Base-by-base conservation (phyloP, 192 early-diverging fungal genomes). In the Chytriomyces sp. region DNA sequence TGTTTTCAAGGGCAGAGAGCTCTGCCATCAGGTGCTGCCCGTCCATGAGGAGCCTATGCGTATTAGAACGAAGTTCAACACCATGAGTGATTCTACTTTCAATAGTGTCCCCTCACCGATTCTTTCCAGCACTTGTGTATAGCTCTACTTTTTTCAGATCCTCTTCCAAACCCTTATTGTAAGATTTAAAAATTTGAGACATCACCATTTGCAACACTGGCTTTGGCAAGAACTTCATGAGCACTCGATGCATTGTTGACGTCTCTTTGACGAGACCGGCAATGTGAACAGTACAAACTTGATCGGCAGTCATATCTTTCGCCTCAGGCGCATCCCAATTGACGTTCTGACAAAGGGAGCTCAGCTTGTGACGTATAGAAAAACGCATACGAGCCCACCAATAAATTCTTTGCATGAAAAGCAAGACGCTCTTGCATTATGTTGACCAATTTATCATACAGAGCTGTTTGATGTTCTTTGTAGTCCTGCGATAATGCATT, bases 341-440 rank as follows among this genome's bases (percentile, higher is more conserved):
- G 19, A 85, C 80, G 12, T 53, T 61, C 73, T 83, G 49, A 5
- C 74, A 22, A 70, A n/a, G n/a, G n/a, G n/a, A n/a, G n/a, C n/a
- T n/a, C n/a, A n/a, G n/a, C n/a, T n/a, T n/a, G n/a, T n/a, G n/a
- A n/a, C n/a, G n/a, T 38, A 73, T 85, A 7, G 69, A 63, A 39
- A 79, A 67, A 70, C 38, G 10, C 52, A 56, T 77, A 83, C 33
- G 74, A 39, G 75, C 62, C 84, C 53, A 88, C 88, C 61, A 78
- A 84, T 52, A 99, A 86, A 36, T 86, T 84, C 33, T 90, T 85
- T n/a, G 90, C 82, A 70, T 98, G 94, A 41, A 90, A 77, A 17
- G 81, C 81, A 25, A 94, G 88, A 26, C 93, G 84, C 52, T 98
- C 96, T 26, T 93, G 86, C 98, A 99, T 98, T 64, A 98, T 98